Percentiles rank a stretch among this genome's conserved stretches.
These are phyloP conservation scores for Macadamia tetraphylla DNA, from an alignment of 164 flowering plant species.

Conservation along the genomic window DNA sequence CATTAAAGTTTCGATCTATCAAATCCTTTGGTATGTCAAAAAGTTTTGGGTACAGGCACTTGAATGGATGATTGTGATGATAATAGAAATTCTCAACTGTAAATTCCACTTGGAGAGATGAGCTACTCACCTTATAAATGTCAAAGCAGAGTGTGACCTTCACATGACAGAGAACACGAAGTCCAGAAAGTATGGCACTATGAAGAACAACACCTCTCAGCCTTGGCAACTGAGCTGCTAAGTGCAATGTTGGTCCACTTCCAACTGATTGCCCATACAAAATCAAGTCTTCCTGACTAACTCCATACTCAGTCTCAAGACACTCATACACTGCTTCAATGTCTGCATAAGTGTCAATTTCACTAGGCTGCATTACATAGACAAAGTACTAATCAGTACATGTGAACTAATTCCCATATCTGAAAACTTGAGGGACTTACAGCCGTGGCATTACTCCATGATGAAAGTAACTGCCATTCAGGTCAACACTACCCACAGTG, in stretches of 20 bases:
- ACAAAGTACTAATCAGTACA: slow-evolving; percentile 2
- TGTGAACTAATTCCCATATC: neutral
- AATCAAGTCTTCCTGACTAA: slow-evolving; percentile 82
- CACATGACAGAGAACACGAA: slow-evolving; percentile 88
- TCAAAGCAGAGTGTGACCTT: slow-evolving; percentile 70
- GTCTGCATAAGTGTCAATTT: slow-evolving; percentile 90
- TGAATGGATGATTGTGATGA: neutral
- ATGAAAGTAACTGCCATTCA: too few species aligned
- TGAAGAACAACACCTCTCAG: slow-evolving; percentile 92
- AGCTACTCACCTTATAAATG: slow-evolving; percentile 63
- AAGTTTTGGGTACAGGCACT: neutral
- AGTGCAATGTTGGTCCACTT: slow-evolving; percentile 95
- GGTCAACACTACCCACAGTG: too few species aligned
- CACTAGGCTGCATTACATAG: slow-evolving; percentile 73
- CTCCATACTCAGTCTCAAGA: slow-evolving; percentile 82
- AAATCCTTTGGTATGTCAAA: too few species aligned
- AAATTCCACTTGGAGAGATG: slow-evolving; percentile 7
- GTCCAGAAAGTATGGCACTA: slow-evolving; percentile 95
- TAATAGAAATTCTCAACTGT: neutral
- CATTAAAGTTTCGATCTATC: too few species aligned
- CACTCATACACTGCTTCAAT: slow-evolving; percentile 95
- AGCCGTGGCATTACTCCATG: too few species aligned
- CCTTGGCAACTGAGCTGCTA: slow-evolving; percentile 92
- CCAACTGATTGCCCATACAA: slow-evolving; percentile 98
- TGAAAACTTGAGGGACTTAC: too few species aligned